Conservation (phyloP, 108 stramenopile genomes). For the Cyclotella cryptica region DNA sequence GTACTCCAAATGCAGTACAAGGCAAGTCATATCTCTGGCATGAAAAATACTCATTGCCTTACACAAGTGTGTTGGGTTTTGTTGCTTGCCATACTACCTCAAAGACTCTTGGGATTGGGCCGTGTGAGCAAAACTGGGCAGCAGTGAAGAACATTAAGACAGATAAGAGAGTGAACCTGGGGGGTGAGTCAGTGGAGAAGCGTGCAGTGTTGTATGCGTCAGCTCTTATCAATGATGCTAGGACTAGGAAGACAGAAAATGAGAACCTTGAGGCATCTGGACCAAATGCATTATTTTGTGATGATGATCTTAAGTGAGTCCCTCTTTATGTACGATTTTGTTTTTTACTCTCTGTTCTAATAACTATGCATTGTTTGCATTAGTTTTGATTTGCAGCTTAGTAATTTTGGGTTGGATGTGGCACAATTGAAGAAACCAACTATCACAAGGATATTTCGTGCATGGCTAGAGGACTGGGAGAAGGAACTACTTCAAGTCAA, state of each 20-base stretch:
- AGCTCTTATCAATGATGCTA: not conserved
- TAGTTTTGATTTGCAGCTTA: too few species aligned
- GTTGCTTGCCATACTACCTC: not conserved
- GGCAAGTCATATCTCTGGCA: not conserved
- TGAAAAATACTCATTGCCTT: conserved; percentile 10
- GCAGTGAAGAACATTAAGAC: conserved; percentile 4
- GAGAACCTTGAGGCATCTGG: not conserved
- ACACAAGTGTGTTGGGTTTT: conserved; percentile 4
- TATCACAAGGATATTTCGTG: too few species aligned
- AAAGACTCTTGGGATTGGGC: conserved; percentile 6
- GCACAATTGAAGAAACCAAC: too few species aligned
- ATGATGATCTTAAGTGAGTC: not conserved
- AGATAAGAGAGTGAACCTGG: not conserved
- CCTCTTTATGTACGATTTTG: too few species aligned
- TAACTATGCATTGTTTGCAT: too few species aligned
- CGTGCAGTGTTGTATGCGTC: not conserved
- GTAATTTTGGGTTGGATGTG: too few species aligned
- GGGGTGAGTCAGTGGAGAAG: not conserved
- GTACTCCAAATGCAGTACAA: not conserved
- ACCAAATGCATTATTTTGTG: not conserved
- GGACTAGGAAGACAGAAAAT: not conserved
- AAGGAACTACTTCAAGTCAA: too few species aligned
- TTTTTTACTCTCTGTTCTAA: too few species aligned
- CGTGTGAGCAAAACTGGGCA: not conserved
- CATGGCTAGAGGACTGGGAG: too few species aligned